These are phyloP conservation scores for Penicillium carneum DNA, from an alignment of 2,329 filamentous ascomycete species.

Conservation along the genomic window DNA sequence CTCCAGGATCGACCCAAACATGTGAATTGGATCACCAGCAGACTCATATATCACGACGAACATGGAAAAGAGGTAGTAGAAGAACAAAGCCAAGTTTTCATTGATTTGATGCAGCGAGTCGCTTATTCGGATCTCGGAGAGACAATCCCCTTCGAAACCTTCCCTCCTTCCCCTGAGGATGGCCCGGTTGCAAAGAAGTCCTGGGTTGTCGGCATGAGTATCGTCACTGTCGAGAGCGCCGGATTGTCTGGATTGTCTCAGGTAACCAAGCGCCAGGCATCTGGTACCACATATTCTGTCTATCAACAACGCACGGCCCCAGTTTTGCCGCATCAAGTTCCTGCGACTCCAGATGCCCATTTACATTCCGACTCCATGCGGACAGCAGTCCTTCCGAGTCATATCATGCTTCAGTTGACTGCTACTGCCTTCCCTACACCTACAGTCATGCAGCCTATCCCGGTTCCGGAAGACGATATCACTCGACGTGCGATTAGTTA, in stretches of 20 bases:
- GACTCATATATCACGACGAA: slow-evolving; percentile 77
- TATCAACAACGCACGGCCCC: slow-evolving; percentile 58
- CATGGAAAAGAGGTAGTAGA: slow-evolving; percentile 78
- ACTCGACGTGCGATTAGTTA: slow-evolving; percentile 76
- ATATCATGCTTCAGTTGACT: slow-evolving; percentile 56
- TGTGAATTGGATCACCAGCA: slow-evolving; percentile 88
- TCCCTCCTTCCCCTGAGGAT: slow-evolving; percentile 52
- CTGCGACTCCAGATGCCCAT: slow-evolving; percentile 50
- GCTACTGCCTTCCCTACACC: slow-evolving; percentile 55
- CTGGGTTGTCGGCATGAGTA: slow-evolving; percentile 61
- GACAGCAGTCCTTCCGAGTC: slow-evolving; percentile 55
- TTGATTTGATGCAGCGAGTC: slow-evolving; percentile 92
- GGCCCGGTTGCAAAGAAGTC: slow-evolving; percentile 55
- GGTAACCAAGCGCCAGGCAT: slow-evolving; percentile 60
- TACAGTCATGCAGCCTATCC: slow-evolving; percentile 70
- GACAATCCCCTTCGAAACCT: slow-evolving; percentile 54
- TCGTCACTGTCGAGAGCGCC: slow-evolving; percentile 59
- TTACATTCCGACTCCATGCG: slow-evolving; percentile 49
- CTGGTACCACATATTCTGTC: slow-evolving; percentile 58
- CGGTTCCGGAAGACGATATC: slow-evolving; percentile 75
- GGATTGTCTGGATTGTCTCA: slow-evolving; percentile 57
- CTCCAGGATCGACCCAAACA: slow-evolving; percentile 82
- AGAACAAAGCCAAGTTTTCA: slow-evolving; percentile 89
- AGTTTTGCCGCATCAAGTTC: slow-evolving; percentile 55
- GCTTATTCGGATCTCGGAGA: slow-evolving; percentile 86